Base-by-base conservation (phyloP, 2,329 filamentous ascomycete genomes). In the Colletotrichum australisinense region DNA sequence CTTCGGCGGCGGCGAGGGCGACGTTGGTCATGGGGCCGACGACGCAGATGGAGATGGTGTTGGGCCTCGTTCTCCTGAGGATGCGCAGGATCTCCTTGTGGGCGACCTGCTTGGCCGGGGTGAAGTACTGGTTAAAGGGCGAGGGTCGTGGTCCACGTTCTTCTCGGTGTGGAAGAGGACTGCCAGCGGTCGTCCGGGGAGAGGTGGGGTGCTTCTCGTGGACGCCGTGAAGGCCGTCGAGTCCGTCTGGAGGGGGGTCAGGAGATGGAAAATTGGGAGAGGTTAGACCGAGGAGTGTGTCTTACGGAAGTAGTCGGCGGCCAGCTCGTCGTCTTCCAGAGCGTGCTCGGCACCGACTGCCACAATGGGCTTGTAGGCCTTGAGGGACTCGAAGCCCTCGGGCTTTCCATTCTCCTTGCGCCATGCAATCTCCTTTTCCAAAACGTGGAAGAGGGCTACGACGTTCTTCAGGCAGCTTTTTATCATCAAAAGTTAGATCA, bases 11-110 rank as follows among this genome's bases (percentile, higher is more conserved):
- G 3, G 97, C 97, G 30, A 97, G 84, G 1, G 97, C 97, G 35
- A 98, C 85, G 80, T 98, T 99, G n/a, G 97, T 98, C 77, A 98
- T 86, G 1, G 97, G 97, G 0, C 97, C 97, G 62, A 98, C 88
- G 28, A 94, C 94, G 49, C 98, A 91, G 79, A 99, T 94, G n/a
- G 93, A 95, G 77, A 99, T 91, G 1, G 94, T 97, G 79, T 95
- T 92, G 5, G 89, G 88, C 8, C 8, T 95, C 94, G 79, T 97
- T 95, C 78, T 97, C 93, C 69, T 89, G 24, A 99, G 89, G 60
- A 98, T 87, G 30, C 93, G 91, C n/a, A 99, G 89, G 63, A 99
- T 98, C 83, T 98, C 95, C 81, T 93, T 89, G 82, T 97, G 93
- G 0, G 95, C 91, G 1, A 91, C 91, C 5, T 86, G 84, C 77